Conservation (phyloP, 1,284 basidiomycete species). For the Fistulinella staudtii region DNA sequence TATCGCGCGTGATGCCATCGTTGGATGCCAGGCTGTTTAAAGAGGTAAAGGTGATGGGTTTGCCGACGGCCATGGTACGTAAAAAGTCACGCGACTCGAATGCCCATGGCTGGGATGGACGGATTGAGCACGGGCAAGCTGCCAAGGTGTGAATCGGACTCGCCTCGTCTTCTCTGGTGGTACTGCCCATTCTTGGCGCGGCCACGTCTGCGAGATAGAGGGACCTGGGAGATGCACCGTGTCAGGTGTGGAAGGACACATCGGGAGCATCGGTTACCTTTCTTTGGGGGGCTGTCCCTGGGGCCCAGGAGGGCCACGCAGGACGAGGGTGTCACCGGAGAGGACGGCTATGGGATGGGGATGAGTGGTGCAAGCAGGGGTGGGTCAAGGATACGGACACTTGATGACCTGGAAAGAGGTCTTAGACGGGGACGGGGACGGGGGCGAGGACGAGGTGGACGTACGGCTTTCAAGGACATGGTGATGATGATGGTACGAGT, state of each 20-base stretch:
- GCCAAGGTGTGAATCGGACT: slow-evolving; percentile 13
- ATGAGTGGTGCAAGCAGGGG: slow-evolving; percentile 6
- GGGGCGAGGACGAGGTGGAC: slow-evolving; percentile 17
- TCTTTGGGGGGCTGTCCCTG: slow-evolving; percentile 87
- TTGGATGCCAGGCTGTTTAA: slow-evolving; percentile 69
- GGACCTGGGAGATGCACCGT: slow-evolving; percentile 40
- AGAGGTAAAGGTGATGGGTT: slow-evolving; percentile 79
- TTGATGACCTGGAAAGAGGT: slow-evolving; percentile 56
- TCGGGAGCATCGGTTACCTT: slow-evolving; percentile 48
- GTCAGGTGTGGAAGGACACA: neutral
- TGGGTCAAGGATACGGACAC: slow-evolving; percentile 44
- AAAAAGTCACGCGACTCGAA: slow-evolving; percentile 93
- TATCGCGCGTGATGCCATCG: slow-evolving; percentile 69
- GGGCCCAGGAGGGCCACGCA: slow-evolving; percentile 71
- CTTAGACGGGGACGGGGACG: neutral
- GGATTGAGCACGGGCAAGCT: slow-evolving; percentile 6
- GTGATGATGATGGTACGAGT: slow-evolving; percentile 7
- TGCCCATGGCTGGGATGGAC: slow-evolving; percentile 70
- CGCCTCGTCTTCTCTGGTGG: slow-evolving; percentile 84
- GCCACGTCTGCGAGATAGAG: slow-evolving; percentile 82
- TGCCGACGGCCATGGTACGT: slow-evolving; percentile 81
- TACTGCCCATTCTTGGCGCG: slow-evolving; percentile 78
- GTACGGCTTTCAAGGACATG: slow-evolving; percentile 70
- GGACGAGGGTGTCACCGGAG: slow-evolving; percentile 83
- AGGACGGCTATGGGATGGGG: slow-evolving; percentile 61